phyloP scores from a whole-genome alignment of 192 early-diverging fungal species.

The Coemansia sp. region DNA sequence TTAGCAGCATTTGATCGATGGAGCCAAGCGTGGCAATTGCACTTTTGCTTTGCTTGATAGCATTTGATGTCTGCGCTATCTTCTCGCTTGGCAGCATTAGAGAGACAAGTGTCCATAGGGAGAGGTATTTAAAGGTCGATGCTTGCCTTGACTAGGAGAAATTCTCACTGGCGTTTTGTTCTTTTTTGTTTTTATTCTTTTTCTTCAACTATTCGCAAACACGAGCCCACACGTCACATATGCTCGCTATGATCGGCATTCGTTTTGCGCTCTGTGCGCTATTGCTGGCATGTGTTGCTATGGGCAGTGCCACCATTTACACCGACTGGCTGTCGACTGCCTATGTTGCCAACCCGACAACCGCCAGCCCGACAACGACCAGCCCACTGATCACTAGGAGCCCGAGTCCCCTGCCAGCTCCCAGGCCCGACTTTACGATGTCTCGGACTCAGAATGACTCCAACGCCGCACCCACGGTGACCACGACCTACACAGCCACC shows the following conservation, averaged over 20 bases:
- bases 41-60: neutral
- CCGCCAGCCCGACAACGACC: neutral
- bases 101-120: neutral
- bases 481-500: neutral
- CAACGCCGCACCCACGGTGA: too few species aligned
- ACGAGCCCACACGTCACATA: neutral
- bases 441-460: neutral
- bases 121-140: neutral
- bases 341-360: neutral
- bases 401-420: neutral
- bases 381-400: too few species aligned
- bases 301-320: neutral
- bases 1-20: neutral
- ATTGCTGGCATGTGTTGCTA: neutral
- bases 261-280: neutral
- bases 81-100: neutral
- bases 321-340: neutral
- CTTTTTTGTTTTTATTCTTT: neutral
- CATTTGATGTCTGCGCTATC: slow-evolving; percentile 1
- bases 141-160: neutral
- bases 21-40: neutral
- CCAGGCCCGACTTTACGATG: neutral
- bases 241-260: neutral
- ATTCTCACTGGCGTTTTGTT: neutral
- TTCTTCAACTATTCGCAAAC: neutral